These are phyloP conservation scores for Auriculariales sp. DNA, from an alignment of 768 basidiomycete genomes.

Conservation along the genomic window DNA sequence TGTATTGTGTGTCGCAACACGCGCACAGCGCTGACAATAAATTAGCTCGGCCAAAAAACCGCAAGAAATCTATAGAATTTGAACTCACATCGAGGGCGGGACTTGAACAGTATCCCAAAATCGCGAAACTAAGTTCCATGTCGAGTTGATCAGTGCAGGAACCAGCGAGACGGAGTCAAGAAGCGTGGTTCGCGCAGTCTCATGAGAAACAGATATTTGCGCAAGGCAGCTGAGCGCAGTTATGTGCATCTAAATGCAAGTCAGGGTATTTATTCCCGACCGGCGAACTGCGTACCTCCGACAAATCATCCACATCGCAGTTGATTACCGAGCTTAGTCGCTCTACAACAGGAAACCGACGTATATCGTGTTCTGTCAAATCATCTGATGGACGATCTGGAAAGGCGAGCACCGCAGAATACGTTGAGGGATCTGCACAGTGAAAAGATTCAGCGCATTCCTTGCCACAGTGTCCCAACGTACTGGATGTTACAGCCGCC, in stretches of 20 bases:
- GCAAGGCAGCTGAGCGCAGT: constrained; percentile 26
- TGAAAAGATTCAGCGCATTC: background rate
- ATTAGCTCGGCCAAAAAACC: background rate
- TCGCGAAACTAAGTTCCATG: constrained; percentile 34
- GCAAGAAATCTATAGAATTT: constrained; percentile 6
- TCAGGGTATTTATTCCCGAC: background rate
- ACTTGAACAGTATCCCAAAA: constrained; percentile 52
- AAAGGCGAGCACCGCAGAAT: constrained; percentile 3
- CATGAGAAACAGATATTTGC: constrained; percentile 23
- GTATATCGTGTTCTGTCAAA: no score
- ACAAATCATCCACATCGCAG: background rate
- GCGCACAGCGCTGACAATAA: constrained; percentile 29
- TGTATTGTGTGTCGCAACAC: constrained; percentile 38
- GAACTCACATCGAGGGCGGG: constrained; percentile 16
- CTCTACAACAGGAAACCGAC: background rate
- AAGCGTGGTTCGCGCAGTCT: constrained; percentile 23
- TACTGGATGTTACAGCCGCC: no score
- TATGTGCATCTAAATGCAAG: constrained; percentile 10
- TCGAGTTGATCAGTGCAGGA: constrained; percentile 46
- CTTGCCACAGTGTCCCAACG: no score
- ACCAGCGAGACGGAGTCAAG: constrained; percentile 39
- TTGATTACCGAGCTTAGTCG: background rate
- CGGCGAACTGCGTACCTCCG: background rate
- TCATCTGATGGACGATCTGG: background rate
- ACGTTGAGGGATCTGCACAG: background rate